These are phyloP conservation scores for Schizosaccharomyces pombe DNA, from an alignment of 805 yeast genomes.

Conservation along the genomic window DNA sequence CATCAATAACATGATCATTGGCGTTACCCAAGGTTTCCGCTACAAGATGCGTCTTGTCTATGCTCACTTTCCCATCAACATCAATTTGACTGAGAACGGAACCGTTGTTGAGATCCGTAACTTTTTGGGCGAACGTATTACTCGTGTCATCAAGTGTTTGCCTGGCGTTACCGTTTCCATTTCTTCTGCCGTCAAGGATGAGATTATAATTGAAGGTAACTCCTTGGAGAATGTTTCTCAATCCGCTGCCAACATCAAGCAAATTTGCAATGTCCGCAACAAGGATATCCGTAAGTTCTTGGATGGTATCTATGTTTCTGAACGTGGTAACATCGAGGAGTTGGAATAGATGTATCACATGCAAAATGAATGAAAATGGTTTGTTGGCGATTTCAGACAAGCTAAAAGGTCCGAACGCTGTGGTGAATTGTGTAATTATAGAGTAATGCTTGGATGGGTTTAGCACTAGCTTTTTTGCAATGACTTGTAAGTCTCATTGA, in stretches of 20 bases:
- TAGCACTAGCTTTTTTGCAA: too few relatives aligned
- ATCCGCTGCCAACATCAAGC: constrained; percentile 95
- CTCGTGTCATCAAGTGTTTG: constrained; percentile 62
- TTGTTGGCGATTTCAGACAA: too few relatives aligned
- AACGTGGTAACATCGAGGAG: constrained; percentile 56
- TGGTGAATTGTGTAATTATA: too few relatives aligned
- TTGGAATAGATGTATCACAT: neutral
- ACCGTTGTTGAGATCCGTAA: constrained; percentile 87
- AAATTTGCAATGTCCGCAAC: constrained; percentile 95
- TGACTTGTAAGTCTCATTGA: too few relatives aligned
- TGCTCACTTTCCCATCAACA: constrained; percentile 99
- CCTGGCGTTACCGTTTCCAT: constrained; percentile 75
- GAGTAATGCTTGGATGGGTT: too few relatives aligned
- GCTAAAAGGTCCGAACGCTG: too few relatives aligned
- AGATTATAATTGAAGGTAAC: constrained; percentile 79
- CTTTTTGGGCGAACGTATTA: constrained; percentile 98
- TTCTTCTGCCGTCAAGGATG: constrained; percentile 79
- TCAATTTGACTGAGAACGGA: constrained; percentile 65
- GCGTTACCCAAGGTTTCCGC: constrained; percentile 79
- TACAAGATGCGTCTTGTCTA: constrained; percentile 99
- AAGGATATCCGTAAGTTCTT: constrained; percentile 99
- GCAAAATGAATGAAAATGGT: neutral
- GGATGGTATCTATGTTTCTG: constrained; percentile 99
- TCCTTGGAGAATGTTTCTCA: constrained; percentile 93
- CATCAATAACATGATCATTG: constrained; percentile 80